phyloP scores from a whole-genome alignment of 768 basidiomycete species.

The Amanita subjunquillea region DNA sequence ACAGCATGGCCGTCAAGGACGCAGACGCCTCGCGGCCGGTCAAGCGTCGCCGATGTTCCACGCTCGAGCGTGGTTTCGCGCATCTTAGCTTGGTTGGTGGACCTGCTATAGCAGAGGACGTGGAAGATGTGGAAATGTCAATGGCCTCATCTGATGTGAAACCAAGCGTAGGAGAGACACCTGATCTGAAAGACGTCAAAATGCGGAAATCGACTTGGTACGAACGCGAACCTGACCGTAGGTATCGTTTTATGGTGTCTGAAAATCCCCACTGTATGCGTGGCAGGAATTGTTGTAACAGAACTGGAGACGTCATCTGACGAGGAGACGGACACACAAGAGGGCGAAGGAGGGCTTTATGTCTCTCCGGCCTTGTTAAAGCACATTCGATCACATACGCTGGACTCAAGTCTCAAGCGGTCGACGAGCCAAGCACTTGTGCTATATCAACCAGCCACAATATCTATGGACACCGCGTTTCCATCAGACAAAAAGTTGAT shows the following conservation, averaged over 20 bases:
- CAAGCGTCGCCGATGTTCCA: slow-evolving; percentile 39
- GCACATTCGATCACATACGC: slow-evolving; percentile 26
- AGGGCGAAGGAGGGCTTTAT: slow-evolving; percentile 15
- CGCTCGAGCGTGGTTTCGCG: slow-evolving; percentile 48
- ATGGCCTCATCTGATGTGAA: slow-evolving; percentile 5
- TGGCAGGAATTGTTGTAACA: slow-evolving; percentile 53
- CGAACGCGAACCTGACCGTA: slow-evolving; percentile 62
- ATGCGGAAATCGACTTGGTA: slow-evolving; percentile 63
- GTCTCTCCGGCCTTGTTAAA: slow-evolving; percentile 38
- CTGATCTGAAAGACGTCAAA: slow-evolving; percentile 33
- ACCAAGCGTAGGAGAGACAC: slow-evolving; percentile 2
- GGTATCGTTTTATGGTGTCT: slow-evolving; percentile 11
- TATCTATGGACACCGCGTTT: background rate
- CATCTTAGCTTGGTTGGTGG: slow-evolving; percentile 28
- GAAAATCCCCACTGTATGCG: background rate
- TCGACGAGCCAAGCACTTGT: slow-evolving; percentile 38
- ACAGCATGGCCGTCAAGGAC: slow-evolving; percentile 4
- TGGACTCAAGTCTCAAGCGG: slow-evolving; percentile 9
- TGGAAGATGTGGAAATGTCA: slow-evolving; percentile 5
- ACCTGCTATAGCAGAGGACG: slow-evolving; percentile 5
- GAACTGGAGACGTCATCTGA: slow-evolving; percentile 43
- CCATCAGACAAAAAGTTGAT: slow-evolving; percentile 2
- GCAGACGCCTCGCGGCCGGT: slow-evolving; percentile 5
- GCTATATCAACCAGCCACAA: slow-evolving; percentile 31
- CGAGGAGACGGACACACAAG: slow-evolving; percentile 21